Base-by-base conservation (phyloP, 2,329 filamentous ascomycete genomes). In the Monosporascus sp. region DNA sequence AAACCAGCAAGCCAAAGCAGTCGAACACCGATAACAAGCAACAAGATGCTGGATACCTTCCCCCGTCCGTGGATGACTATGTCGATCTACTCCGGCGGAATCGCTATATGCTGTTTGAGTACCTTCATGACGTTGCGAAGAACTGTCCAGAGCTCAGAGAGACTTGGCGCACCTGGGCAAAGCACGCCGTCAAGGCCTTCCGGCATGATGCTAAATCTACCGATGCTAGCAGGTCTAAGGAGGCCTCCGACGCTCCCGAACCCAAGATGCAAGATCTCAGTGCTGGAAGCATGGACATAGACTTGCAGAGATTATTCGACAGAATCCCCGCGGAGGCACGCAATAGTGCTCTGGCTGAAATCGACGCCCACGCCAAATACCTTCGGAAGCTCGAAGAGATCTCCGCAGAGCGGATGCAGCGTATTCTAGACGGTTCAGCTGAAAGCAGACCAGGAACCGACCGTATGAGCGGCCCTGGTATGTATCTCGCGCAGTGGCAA, bases 401-500 rank as follows among this genome's bases (percentile, higher is more conserved):
- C 2, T 89, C 86, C 0, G 68, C 68, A 1, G 62, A 68, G 0
- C 79, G 81, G 2, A 78, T 88, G 55, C 78, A 83, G 50, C 68
- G 70, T 1, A 77, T 90, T 24, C 73, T 89, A 45, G 74, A 76
- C 51, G 63, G 63, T 1, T 56, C 52, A 50, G 37, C 58, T 49
- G 43, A 57, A 18, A 48, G 52, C 41, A 49, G 52, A 46, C 45
- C 49, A 37, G 31, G 39, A 6, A 47, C 39, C 3, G 49, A 53
- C 6, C 56, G 72, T 37, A 78, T 79, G 50, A 76, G 75, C 24
- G 88, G 87, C 0, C 88, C 89, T 0, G 89, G 89, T 1, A 81
- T 87, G 47, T 92, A 88, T 63, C 78, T 91, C 24, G 77, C 81
- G 1, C 79, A 83, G 48, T 92, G 89, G 88, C 85, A 90, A 65